Base-by-base conservation (phyloP, 768 basidiomycete species). In the Favolaschia claudopus region DNA sequence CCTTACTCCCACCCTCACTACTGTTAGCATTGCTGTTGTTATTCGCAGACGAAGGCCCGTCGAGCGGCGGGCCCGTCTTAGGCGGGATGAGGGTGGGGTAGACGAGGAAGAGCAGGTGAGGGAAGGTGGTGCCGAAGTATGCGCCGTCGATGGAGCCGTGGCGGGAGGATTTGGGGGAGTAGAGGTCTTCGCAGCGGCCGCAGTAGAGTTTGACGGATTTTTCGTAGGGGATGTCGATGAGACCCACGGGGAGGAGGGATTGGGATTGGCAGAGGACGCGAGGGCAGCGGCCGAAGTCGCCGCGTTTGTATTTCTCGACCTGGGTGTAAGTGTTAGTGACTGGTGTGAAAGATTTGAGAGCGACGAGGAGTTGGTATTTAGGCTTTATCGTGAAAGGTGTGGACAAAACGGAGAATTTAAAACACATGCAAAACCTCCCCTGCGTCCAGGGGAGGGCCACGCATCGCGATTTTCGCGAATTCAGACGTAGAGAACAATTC, bases 191-290 rank as follows among this genome's bases (percentile, higher is more conserved):
- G 76, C 97, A 99, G 33, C 95, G 89, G 2, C 95, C 96, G 72
- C 97, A 99, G 77, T 95, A 98, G 46, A 99, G 90, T 73, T 99
- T 99, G 72, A 99, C 96, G 28, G 95, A 95, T 77, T 99, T 99
- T 73, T 97, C 93, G 75, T 97, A 99, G 0, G 97, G 92, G n/a
- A 95, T 83, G 74, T 99, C 97, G 60, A 93, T 95, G 27, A 99
- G 88, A 17, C 97, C 97, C 62, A 99, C 93, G 15, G 97, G 97
- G 29, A 99, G 91, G 62, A 99, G 92, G 15, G 95, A 90, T 71
- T 99, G 97, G 6, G 86, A 84, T 71, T 94, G 91, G 80, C 97
- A 99, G 66, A 96, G 85, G 24, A 99, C 97, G 62, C 97, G 93
- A 4, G 97, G 97, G 76, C 97, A 99, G 43, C 97, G 92, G 25